Percentiles rank a stretch among this genome's conserved stretches.
These are phyloP conservation scores for Mycena rebaudengoi DNA, from an alignment of 768 basidiomycete genomes.

Conservation along the genomic window DNA sequence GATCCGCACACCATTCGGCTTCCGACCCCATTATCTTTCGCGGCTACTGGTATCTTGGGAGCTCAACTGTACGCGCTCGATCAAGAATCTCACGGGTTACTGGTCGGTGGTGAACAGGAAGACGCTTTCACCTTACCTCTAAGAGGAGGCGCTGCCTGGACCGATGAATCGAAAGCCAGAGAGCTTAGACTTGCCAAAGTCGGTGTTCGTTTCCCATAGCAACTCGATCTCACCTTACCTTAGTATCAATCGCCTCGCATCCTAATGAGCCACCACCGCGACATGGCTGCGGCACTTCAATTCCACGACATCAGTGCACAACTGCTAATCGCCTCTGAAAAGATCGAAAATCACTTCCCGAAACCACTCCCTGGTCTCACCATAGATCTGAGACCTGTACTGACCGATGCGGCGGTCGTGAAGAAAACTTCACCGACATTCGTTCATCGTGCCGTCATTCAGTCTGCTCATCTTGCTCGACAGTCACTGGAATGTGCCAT, in stretches of 20 bases:
- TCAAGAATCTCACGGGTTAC: constrained; percentile 53
- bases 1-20: constrained; percentile 48
- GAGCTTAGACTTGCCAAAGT: constrained; percentile 68
- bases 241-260: constrained; percentile 73
- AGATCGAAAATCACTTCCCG: constrained; percentile 70
- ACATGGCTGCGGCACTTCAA: constrained; percentile 60
- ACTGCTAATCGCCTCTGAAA: constrained; percentile 57
- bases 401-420: constrained; percentile 53
- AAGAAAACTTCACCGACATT: constrained; percentile 36
- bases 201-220: constrained; percentile 18
- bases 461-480: constrained; percentile 56
- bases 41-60: constrained; percentile 48
- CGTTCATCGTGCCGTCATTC: constrained; percentile 44
- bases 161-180: constrained; percentile 57
- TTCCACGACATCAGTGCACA: constrained; percentile 83
- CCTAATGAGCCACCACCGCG: constrained; percentile 67
- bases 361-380: constrained; percentile 66
- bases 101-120: constrained; percentile 37
- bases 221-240: background rate
- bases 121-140: constrained; percentile 44
- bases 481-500: constrained; percentile 68
- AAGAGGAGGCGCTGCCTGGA: constrained; percentile 65
- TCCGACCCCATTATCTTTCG: constrained; percentile 47
- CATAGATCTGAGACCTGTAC: constrained; percentile 62
- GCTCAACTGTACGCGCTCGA: constrained; percentile 57